A percentile compares a stretch with the other conserved stretches of the same genome.
phyloP scores from a whole-genome alignment of 2,329 filamentous ascomycete genomes.

The Cladosporium sp. region DNA sequence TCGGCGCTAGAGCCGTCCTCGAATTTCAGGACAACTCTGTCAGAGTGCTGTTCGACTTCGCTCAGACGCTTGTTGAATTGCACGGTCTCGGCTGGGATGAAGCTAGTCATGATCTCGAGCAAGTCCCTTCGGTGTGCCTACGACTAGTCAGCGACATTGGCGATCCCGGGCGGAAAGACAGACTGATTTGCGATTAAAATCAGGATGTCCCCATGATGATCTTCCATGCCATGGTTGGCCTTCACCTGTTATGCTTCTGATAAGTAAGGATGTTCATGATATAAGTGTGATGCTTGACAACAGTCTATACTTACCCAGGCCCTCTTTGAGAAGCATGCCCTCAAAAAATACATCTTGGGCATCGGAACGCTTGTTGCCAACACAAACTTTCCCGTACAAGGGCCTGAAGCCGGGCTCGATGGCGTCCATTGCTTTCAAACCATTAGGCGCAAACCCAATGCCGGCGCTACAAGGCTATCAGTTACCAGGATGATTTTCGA shows the following conservation, averaged over 20 bases:
- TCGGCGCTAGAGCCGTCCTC: slow-evolving; percentile 32
- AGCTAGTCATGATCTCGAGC: slow-evolving; percentile 47
- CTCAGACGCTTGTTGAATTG: slow-evolving; percentile 28
- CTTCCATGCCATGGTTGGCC: background rate
- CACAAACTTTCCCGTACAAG: background rate
- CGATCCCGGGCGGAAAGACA: slow-evolving; percentile 15
- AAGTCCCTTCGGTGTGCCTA: slow-evolving; percentile 40
- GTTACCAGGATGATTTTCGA: background rate
- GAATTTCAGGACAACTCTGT: slow-evolving; percentile 35
- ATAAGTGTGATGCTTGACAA: too few relatives aligned
- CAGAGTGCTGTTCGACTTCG: slow-evolving; percentile 32
- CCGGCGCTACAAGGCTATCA: background rate
- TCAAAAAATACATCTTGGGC: background rate
- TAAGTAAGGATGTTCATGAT: background rate
- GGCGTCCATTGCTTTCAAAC: background rate
- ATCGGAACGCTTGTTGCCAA: background rate
- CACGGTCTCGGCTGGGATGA: slow-evolving; percentile 28
- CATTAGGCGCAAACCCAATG: background rate
- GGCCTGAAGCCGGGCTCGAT: background rate
- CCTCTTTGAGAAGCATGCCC: background rate
- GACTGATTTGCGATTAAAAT: background rate
- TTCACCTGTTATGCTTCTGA: background rate
- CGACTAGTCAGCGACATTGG: too few relatives aligned
- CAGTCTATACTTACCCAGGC: background rate
- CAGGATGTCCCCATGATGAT: background rate